phyloP scores from a whole-genome alignment of 805 yeast species.

The Starmerella floris region DNA sequence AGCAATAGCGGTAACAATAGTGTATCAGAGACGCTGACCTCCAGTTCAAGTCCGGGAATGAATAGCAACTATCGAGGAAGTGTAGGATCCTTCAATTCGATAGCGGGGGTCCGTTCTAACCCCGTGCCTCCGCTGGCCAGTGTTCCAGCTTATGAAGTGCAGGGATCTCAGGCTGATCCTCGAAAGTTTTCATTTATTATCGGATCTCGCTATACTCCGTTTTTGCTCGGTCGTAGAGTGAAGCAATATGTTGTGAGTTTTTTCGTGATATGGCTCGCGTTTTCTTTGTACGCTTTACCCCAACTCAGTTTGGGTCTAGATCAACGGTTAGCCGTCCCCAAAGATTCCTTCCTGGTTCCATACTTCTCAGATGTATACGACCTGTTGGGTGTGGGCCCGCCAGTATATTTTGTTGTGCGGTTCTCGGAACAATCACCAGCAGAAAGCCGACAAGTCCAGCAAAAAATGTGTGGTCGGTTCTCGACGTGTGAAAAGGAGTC shows the following conservation, averaged over 20 bases:
- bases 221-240: slow-evolving; percentile 37
- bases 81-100: background rate
- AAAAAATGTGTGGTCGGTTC: slow-evolving; percentile 72
- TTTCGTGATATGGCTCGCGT: slow-evolving; percentile 51
- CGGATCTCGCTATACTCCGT: slow-evolving; percentile 46
- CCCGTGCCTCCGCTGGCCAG: background rate
- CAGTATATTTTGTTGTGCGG: slow-evolving; percentile 66
- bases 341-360: slow-evolving; percentile 63
- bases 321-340: slow-evolving; percentile 77
- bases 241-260: slow-evolving; percentile 38
- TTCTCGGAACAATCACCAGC: slow-evolving; percentile 35
- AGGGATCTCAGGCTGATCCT: slow-evolving; percentile 7
- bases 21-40: background rate
- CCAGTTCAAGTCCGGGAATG: background rate
- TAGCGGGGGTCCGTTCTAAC: background rate
- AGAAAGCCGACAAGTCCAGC: slow-evolving; percentile 50
- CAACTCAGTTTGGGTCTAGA: slow-evolving; percentile 66
- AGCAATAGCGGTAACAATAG: background rate
- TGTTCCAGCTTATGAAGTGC: background rate
- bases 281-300: slow-evolving; percentile 60
- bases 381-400: slow-evolving; percentile 80
- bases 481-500: slow-evolving; percentile 72
- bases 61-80: no score
- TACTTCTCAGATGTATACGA: slow-evolving; percentile 67
- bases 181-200: slow-evolving; percentile 23